Evolutionary conservation across 768 basidiomycete genomes (phyloP), one percentile per base, ranked within the genome.

Genomic region (Serendipita sp.): DNA sequence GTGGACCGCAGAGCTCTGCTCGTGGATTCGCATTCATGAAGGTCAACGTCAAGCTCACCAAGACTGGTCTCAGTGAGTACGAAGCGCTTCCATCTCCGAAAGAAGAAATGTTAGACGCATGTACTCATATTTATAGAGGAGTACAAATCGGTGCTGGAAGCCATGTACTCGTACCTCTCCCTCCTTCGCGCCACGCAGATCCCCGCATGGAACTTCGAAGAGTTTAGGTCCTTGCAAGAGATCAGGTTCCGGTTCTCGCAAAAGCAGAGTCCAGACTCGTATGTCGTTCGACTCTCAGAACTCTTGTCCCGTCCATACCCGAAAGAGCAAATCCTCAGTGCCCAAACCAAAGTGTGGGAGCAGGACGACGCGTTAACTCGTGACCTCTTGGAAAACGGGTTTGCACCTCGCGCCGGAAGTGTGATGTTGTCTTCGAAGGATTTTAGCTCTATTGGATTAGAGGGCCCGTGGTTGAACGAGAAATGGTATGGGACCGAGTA

Each of bases 401-500:
- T 92, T 63, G 77, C 74, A 24, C 76, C 88, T 60, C 74, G 80
- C 63, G 78, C 82, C 66, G 81, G 85, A 54, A 78, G 89, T 24
- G 82, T 86, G 24, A 83, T 88, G 30, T 73, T 99, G 45, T 90
- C 91, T 81, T 86, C 86, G n/a, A 83, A 83, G 72, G 82, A 80
- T 47, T 81, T 87, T 64, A 72, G 74, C 30, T 82, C 79, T 65
- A 66, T 80, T 35, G 76, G 76, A 13, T 71, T 78, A 16, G 73
- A 75, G 44, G 69, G 74, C 8, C 65, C 70, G 13, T 92, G 90
- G 90, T 70, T 80, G 68, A 83, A 80, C 48, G 96, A 98, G 74
- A 85, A 86, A 47, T 92, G 92, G 84, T 99, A 99, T 73, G 91
- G 88, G 3, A 97, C 96, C 1, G 80, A 83, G 67, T 97, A 94